A percentile compares a stretch with the other conserved stretches of the same genome.
Conservation (phyloP, 371 early-diverging fungal species). For the Mortierella sp. region DNA sequence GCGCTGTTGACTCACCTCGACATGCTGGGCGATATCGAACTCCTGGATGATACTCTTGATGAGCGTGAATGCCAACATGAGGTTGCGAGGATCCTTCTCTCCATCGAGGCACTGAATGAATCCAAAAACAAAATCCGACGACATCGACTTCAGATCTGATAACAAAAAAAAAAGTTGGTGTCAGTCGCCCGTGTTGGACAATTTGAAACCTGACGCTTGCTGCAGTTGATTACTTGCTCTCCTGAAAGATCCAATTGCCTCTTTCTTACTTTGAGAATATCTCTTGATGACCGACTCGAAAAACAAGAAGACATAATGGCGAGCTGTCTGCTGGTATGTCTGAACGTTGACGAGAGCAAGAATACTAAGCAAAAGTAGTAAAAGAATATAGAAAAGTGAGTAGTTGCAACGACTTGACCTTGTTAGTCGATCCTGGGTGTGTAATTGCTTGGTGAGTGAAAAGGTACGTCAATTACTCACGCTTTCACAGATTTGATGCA, state of each 20-base stretch:
- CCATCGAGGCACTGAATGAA: slow-evolving; percentile 94
- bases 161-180: background rate
- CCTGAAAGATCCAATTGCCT: background rate
- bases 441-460: background rate
- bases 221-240: background rate
- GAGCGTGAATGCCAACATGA: slow-evolving; percentile 87
- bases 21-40: slow-evolving; percentile 82
- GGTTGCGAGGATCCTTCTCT: slow-evolving; percentile 97
- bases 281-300: slow-evolving; percentile 59
- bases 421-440: background rate
- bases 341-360: slow-evolving; percentile 73
- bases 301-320: slow-evolving; percentile 66
- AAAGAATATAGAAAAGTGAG: background rate
- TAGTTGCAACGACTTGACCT: background rate
- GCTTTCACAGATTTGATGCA: slow-evolving; percentile 70
- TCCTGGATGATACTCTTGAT: slow-evolving; percentile 73
- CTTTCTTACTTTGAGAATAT: slow-evolving; percentile 37
- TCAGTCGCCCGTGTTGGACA: background rate
- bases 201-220: background rate
- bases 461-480: slow-evolving; percentile 42
- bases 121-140: slow-evolving; percentile 82
- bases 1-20: slow-evolving; percentile 68
- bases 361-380: slow-evolving; percentile 50
- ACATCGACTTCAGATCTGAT: slow-evolving; percentile 58
- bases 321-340: slow-evolving; percentile 69